These are phyloP conservation scores for Dendrocalamus sinicus DNA, from an alignment of 176 grass and related monocot genomes.

Conservation along the genomic window DNA sequence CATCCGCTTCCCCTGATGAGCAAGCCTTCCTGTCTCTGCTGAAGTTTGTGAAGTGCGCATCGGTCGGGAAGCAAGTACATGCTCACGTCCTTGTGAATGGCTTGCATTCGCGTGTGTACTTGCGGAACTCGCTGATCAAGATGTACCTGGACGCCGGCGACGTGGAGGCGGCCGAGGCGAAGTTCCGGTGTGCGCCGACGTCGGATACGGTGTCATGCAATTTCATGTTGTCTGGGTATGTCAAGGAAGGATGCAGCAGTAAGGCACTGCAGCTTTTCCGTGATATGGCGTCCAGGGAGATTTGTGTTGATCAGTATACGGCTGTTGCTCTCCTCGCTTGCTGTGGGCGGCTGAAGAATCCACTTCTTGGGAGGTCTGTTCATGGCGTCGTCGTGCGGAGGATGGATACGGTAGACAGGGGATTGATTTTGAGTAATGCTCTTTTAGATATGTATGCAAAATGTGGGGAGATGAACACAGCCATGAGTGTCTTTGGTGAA, in stretches of 20 bases:
- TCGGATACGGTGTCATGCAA: conserved; percentile 46
- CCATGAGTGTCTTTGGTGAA: conserved; percentile 41
- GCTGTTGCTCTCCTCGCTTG: conserved; percentile 55
- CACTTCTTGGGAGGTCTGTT: conserved; percentile 41
- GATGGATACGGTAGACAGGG: not conserved
- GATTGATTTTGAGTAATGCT: conserved; percentile 58
- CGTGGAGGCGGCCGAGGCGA: not conserved
- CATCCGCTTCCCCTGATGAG: conserved; percentile 37
- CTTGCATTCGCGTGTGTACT: conserved; percentile 36
- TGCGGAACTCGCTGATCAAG: conserved; percentile 60
- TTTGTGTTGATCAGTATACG: conserved; percentile 49
- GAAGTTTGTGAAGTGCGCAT: conserved; percentile 34
- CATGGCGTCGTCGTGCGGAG: conserved; percentile 37
- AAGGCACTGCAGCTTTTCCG: conserved; percentile 45
- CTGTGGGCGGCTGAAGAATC: conserved; percentile 39
- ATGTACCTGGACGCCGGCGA: conserved; percentile 48
- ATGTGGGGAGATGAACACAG: conserved; percentile 52
- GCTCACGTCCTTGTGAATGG: conserved; percentile 50
- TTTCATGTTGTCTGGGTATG: conserved; percentile 64
- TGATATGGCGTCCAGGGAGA: conserved; percentile 35
- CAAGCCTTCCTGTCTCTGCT: conserved; percentile 63
- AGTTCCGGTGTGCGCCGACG: conserved; percentile 33
- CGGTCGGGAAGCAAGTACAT: conserved; percentile 51
- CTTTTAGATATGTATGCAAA: conserved; percentile 66
- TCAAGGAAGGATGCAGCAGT: conserved; percentile 23